Evolutionary conservation across 345 rosid genomes (phyloP).

Genomic region (Psidium friedrichsthalianum): DNA sequence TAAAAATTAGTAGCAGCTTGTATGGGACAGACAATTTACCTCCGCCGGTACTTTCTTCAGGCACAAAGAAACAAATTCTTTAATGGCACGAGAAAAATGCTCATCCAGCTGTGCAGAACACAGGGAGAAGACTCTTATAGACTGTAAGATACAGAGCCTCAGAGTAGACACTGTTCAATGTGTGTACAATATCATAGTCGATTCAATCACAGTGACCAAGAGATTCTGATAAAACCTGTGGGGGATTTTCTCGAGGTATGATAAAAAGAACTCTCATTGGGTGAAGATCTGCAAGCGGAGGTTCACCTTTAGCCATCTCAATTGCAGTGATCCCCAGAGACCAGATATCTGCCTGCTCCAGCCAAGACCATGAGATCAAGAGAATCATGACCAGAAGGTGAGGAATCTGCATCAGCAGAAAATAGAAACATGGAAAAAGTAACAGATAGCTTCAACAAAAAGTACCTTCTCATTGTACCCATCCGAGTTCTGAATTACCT

Average conservation of each 20-base stretch:
- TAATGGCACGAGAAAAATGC: slow-evolving; percentile 95
- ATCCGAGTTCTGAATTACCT: slow-evolving; percentile 96
- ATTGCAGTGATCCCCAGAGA: slow-evolving; percentile 96
- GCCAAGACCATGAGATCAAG: background rate
- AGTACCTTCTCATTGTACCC: slow-evolving; percentile 96
- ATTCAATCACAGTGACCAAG: slow-evolving; percentile 11
- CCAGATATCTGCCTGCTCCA: slow-evolving; percentile 96
- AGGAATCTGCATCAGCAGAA: background rate
- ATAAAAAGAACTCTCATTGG: slow-evolving; percentile 99
- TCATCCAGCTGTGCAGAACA: slow-evolving; percentile 81
- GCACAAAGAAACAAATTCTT: slow-evolving; percentile 92
- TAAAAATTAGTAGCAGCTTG: background rate
- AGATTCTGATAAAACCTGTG: slow-evolving; percentile 60
- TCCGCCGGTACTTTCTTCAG: slow-evolving; percentile 87
- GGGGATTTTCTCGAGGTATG: slow-evolving; percentile 98
- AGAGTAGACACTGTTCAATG: background rate
- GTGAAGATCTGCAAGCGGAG: slow-evolving; percentile 98
- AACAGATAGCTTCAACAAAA: background rate
- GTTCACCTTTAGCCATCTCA: slow-evolving; percentile 99
- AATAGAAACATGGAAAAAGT: slow-evolving; percentile 2
- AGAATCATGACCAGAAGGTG: background rate
- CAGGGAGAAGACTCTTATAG: slow-evolving; percentile 5
- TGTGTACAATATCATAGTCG: background rate
- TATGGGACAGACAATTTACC: slow-evolving; percentile 29
- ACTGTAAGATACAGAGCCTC: slow-evolving; percentile 3